phyloP scores from a whole-genome alignment of 768 basidiomycete genomes.

The Pulveroboletus ravenelii region DNA sequence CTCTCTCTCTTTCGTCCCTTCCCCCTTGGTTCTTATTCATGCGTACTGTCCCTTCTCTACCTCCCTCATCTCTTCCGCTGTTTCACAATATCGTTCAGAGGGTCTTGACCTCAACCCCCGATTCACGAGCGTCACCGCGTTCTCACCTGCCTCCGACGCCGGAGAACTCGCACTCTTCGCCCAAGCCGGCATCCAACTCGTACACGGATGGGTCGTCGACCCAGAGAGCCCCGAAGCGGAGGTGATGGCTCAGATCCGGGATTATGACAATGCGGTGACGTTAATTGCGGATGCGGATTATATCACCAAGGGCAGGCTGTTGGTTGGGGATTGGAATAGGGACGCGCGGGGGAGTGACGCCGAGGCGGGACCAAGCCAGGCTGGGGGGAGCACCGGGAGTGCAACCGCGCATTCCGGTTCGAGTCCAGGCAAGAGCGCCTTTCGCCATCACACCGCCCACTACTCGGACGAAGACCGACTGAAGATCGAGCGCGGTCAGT shows the following conservation, averaged over 20 bases:
- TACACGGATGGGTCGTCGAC: slow-evolving; percentile 73
- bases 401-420: not conserved
- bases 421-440: slow-evolving; percentile 6
- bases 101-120: slow-evolving; percentile 88
- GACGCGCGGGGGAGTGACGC: not conserved
- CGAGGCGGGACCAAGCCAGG: slow-evolving; percentile 17
- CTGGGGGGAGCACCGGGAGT: not conserved
- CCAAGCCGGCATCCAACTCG: slow-evolving; percentile 74
- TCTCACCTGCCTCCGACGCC: slow-evolving; percentile 57
- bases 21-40: not conserved
- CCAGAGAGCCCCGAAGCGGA: slow-evolving; percentile 50
- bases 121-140: slow-evolving; percentile 66
- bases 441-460: slow-evolving; percentile 10
- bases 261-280: slow-evolving; percentile 73
- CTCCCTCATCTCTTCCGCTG: not conserved
- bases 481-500: slow-evolving; percentile 69
- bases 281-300: slow-evolving; percentile 79
- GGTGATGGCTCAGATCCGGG: slow-evolving; percentile 48
- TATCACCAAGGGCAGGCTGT: slow-evolving; percentile 57
- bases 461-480: slow-evolving; percentile 51
- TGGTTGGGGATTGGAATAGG: slow-evolving; percentile 20
- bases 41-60: not conserved
- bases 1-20: not conserved
- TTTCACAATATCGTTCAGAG: slow-evolving; percentile 36
- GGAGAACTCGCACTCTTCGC: slow-evolving; percentile 84